Percentiles rank a stretch among this genome's conserved stretches.
These are phyloP conservation scores for Suillus tomentosus DNA, from an alignment of 768 basidiomycete genomes.

Conservation along the genomic window DNA sequence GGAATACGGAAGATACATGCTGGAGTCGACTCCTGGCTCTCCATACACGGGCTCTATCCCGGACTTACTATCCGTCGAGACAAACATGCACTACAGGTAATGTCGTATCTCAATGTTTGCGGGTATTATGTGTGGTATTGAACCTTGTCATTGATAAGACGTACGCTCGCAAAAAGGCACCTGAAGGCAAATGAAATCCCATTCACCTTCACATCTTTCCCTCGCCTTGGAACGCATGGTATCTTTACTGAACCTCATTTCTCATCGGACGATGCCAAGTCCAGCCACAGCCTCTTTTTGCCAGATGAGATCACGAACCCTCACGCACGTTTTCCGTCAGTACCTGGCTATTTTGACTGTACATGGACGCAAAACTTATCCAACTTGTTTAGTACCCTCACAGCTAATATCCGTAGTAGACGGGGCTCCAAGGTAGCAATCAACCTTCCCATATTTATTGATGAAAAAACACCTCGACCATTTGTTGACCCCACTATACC, in stretches of 20 bases:
- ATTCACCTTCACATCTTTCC: conserved; percentile 93
- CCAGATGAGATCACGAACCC: conserved; percentile 97
- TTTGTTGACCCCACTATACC: conserved; percentile 94
- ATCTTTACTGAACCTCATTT: conserved; percentile 91
- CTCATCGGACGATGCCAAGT: conserved; percentile 71
- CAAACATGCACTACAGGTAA: conserved; percentile 92
- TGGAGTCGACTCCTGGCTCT: conserved; percentile 95
- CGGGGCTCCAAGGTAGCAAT: conserved; percentile 94
- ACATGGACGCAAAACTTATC: conserved; percentile 17
- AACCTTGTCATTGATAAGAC: conserved; percentile 45
- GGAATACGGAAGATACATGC: conserved; percentile 98
- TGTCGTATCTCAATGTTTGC: not conserved
- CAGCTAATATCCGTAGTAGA: conserved; percentile 90
- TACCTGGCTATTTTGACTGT: conserved; percentile 25
- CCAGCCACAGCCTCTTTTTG: conserved; percentile 92
- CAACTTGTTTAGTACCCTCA: conserved; percentile 72
- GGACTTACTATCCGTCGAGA: conserved; percentile 88
- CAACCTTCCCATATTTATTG: conserved; percentile 91
- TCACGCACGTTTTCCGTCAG: conserved; percentile 97
- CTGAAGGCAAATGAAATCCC: conserved; percentile 87
- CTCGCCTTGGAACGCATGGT: conserved; percentile 85
- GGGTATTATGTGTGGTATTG: conserved; percentile 10
- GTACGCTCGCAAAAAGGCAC: conserved; percentile 79
- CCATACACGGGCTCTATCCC: conserved; percentile 89
- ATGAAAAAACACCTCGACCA: conserved; percentile 82